Base-by-base conservation (phyloP, 257 asterid species). In the Rubia yunnanensis region DNA sequence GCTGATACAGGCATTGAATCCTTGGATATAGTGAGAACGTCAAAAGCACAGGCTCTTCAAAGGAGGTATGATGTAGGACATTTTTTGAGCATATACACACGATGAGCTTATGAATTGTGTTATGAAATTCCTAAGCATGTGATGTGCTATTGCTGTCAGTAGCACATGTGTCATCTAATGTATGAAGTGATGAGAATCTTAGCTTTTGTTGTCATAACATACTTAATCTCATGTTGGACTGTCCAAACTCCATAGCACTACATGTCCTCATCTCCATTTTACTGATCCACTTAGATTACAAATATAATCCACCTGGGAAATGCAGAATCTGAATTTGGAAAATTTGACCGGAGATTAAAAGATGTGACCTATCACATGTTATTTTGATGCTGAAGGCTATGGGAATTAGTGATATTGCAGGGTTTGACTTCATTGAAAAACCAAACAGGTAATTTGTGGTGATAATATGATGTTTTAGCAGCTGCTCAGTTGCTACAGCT, bases 11-110 rank as follows among this genome's bases (percentile, higher is more conserved):
- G 94, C 67, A 80, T 94, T 75, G 97, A 94, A 76, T 88, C 97
- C 44, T 79, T 94, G 81, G 82, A 88, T 61, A 70, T 94, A 69
- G 89, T 94, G 81, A 86, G 83, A 85, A 94, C 92, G 31, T 94
- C 99, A 41, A 89, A 94, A 77, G 99, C 99, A 8, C 99, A 89
- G 76, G 97, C 99, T 64, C 89, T 86, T 69, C 99, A 94, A 76
- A 84, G 99, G 70, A 87, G 99, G 99, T 94, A 80, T 59, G 72
- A 44, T 56, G 36, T 54, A 65, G 60, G 72, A 60, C 36, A 55
- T 26, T 69, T n/a, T 31, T 44, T 27, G 30, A 68, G 44, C 23
- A 23, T 60, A 23, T n/a, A 14, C 1, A 28, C 27, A 26, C 22
- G 4, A 20, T 24, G 18, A 1, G 0, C 17, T 55, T 27, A 44